A percentile compares a stretch with the other conserved stretches of the same genome.
Conservation (phyloP, 352 stramenopile species). For the Pythium volutum region DNA sequence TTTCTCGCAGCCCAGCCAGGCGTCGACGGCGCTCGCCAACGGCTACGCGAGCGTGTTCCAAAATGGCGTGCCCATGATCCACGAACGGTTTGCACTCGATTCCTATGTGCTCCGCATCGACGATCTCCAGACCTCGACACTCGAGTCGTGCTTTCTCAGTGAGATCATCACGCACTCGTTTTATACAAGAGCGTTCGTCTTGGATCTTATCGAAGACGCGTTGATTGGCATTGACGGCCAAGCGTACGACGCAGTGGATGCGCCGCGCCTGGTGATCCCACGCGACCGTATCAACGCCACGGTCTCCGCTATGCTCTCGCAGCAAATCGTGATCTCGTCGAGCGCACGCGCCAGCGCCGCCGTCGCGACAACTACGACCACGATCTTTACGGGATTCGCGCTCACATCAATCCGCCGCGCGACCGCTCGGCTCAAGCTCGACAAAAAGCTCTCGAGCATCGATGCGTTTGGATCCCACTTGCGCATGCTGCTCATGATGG, state of each 20-base stretch:
- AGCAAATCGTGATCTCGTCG: constrained; percentile 24
- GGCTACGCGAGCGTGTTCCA: constrained; percentile 26
- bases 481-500: constrained; percentile 33
- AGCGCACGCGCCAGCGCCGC: constrained; percentile 9
- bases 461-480: constrained; percentile 20
- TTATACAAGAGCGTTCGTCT: constrained; percentile 30
- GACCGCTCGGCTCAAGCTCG: constrained; percentile 21
- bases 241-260: constrained; percentile 1
- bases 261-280: neutral
- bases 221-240: constrained; percentile 6
- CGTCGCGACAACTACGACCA: constrained; percentile 11
- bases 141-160: constrained; percentile 30
- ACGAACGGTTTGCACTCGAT: constrained; percentile 16
- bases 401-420: constrained; percentile 22
- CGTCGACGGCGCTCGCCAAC: constrained; percentile 20
- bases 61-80: constrained; percentile 24
- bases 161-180: constrained; percentile 24
- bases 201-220: constrained; percentile 27
- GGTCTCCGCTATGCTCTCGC: constrained; percentile 5
- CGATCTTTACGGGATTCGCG: constrained; percentile 6
- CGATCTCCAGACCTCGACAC: constrained; percentile 19
- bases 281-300: constrained; percentile 19
- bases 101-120: constrained; percentile 12
- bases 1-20: neutral
- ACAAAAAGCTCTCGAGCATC: constrained; percentile 27